Evolutionary conservation across 2,329 filamentous ascomycete genomes (phyloP).

Genomic region (Sporothrix schenckii): DNA sequence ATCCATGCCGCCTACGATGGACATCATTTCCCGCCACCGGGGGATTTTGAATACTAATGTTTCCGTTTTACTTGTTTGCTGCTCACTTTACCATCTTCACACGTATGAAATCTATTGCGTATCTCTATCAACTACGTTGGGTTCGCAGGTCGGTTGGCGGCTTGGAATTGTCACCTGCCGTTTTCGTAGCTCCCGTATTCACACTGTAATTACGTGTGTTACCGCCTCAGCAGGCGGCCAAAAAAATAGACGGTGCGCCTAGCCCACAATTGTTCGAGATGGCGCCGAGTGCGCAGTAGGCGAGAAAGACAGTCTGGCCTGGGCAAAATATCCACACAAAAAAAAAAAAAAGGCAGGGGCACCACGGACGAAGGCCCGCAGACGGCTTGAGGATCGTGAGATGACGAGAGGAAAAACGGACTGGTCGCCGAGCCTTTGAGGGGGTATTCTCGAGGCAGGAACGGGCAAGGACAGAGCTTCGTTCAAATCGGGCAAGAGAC

Average conservation of each 20-base stretch:
- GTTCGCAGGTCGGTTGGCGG: neutral
- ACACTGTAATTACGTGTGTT: constrained; percentile 7
- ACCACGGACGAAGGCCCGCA: neutral
- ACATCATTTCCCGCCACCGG: neutral
- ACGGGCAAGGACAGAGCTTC: neutral
- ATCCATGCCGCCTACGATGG: neutral
- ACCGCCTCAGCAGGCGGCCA: constrained; percentile 7
- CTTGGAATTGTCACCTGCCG: neutral
- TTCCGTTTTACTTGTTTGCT: constrained; percentile 1
- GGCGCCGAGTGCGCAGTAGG: constrained; percentile 19
- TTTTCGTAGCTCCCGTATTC: constrained; percentile 5
- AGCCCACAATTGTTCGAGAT: constrained; percentile 15
- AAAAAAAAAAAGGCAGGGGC: constrained; percentile 6
- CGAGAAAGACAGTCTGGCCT: neutral
- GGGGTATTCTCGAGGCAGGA: constrained; percentile 3
- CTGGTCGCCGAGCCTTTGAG: constrained; percentile 17
- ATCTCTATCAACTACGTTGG: neutral
- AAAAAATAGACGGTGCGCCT: constrained; percentile 25
- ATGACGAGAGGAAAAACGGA: neutral
- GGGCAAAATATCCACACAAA: neutral
- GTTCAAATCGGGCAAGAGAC: neutral
- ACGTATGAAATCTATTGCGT: too few relatives aligned
- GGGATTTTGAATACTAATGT: neutral
- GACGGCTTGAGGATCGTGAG: constrained; percentile 9
- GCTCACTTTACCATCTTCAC: neutral